Evolutionary conservation across 2,329 filamentous ascomycete species (phyloP).

Genomic region (Alternaria dauci): DNA sequence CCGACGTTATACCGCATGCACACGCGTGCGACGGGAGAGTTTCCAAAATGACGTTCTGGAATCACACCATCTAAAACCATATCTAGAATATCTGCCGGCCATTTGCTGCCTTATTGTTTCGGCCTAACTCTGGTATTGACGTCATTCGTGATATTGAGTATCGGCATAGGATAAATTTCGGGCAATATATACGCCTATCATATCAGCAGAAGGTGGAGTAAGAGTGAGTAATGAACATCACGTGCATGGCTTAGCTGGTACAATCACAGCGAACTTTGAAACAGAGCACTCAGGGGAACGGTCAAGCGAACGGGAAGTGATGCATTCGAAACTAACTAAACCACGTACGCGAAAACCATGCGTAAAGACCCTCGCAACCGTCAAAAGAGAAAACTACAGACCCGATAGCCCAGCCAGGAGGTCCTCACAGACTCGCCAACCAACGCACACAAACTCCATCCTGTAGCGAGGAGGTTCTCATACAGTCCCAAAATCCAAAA

Average conservation of each 20-base stretch:
- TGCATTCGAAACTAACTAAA: not conserved
- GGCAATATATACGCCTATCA: not conserved
- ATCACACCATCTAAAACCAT: not conserved
- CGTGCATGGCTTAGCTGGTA: constrained; percentile 1
- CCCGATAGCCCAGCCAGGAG: not conserved
- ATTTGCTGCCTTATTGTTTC: constrained; percentile 2
- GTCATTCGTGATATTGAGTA: not conserved
- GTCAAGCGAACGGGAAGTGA: not conserved
- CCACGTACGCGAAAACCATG: not conserved
- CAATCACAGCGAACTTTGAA: not conserved
- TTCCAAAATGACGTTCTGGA: constrained; percentile 1
- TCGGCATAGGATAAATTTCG: not conserved
- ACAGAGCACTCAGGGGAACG: not conserved
- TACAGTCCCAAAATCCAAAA: not conserved
- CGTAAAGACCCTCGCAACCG: not conserved
- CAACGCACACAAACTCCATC: not conserved
- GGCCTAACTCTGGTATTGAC: not conserved
- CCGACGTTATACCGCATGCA: constrained; percentile 12
- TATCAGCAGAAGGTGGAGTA: not conserved
- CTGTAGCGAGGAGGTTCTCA: not conserved
- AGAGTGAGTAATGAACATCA: not conserved
- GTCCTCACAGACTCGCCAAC: not conserved
- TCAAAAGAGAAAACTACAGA: not conserved
- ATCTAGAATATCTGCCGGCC: not conserved
- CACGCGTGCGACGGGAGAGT: constrained; percentile 5